Evolutionary conservation across 768 basidiomycete genomes (phyloP).

Genomic region (Pisolithus albus): DNA sequence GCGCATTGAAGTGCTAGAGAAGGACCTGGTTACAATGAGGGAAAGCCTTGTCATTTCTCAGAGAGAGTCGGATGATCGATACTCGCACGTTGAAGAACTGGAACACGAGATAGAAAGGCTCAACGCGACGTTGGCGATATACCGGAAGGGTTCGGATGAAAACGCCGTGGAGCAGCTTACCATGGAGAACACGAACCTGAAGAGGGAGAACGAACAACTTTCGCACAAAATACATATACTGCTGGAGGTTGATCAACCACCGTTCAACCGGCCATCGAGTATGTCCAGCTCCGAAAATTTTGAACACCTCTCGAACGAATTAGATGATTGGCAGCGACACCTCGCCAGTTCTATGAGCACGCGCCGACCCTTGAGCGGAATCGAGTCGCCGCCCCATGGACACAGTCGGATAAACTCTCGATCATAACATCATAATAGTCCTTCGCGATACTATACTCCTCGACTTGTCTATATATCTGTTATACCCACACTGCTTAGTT

Average conservation of each 20-base stretch:
- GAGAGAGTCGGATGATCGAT: slow-evolving; percentile 73
- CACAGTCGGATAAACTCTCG: slow-evolving; percentile 58
- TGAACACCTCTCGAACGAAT: slow-evolving; percentile 70
- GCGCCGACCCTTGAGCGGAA: slow-evolving; percentile 65
- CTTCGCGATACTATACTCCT: slow-evolving; percentile 12
- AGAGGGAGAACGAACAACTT: slow-evolving; percentile 81
- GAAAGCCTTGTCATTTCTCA: slow-evolving; percentile 66
- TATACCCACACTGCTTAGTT: slow-evolving; percentile 30
- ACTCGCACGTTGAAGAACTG: slow-evolving; percentile 70
- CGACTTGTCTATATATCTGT: slow-evolving; percentile 29
- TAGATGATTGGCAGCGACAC: slow-evolving; percentile 84
- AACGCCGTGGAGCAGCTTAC: slow-evolving; percentile 74
- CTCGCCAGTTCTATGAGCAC: slow-evolving; percentile 73
- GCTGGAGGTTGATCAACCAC: slow-evolving; percentile 77
- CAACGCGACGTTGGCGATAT: slow-evolving; percentile 62
- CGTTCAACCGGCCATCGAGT: slow-evolving; percentile 63
- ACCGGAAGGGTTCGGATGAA: slow-evolving; percentile 73
- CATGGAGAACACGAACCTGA: slow-evolving; percentile 71
- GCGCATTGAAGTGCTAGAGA: slow-evolving; percentile 68
- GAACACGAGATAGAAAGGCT: slow-evolving; percentile 75
- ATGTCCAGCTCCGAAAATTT: slow-evolving; percentile 83
- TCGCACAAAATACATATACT: slow-evolving; percentile 88
- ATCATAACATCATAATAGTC: slow-evolving; percentile 29
- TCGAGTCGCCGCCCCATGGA: slow-evolving; percentile 50
- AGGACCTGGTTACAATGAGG: slow-evolving; percentile 64